These are phyloP conservation scores for Fusarium mexicanum DNA, from an alignment of 2,329 filamentous ascomycete species.

Conservation along the genomic window DNA sequence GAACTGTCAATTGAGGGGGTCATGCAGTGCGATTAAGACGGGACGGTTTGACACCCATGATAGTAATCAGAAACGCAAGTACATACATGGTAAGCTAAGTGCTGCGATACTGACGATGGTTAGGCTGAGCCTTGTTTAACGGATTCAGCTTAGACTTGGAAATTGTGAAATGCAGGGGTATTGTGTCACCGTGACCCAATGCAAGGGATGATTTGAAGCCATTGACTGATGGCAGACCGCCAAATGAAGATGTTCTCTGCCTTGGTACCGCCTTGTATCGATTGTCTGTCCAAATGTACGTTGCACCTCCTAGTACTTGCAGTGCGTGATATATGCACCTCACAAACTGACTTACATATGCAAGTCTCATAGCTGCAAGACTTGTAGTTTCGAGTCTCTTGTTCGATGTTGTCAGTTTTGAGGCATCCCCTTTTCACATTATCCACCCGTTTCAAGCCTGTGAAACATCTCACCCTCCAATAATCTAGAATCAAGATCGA, in stretches of 20 bases:
- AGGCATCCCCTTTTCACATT: conserved; percentile 5
- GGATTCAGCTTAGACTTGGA: conserved; percentile 13
- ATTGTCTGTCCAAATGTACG: not conserved
- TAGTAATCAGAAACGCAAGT: conserved; percentile 4
- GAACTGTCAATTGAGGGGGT: conserved; percentile 1
- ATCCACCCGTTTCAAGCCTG: conserved; percentile 7
- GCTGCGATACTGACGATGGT: not conserved
- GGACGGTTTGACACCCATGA: not conserved
- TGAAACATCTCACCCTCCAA: conserved; percentile 34
- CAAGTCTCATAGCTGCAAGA: conserved; percentile 9
- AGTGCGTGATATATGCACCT: conserved; percentile 12
- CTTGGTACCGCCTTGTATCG: not conserved
- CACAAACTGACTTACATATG: not conserved
- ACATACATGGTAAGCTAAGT: not conserved
- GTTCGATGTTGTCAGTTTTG: not conserved
- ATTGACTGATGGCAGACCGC: conserved; percentile 1
- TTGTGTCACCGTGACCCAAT: conserved; percentile 31
- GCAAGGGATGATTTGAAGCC: conserved; percentile 25
- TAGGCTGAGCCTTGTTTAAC: conserved; percentile 20
- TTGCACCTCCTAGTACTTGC: not conserved
- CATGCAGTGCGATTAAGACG: conserved; percentile 6
- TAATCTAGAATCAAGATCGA: conserved; percentile 25
- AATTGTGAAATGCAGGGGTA: conserved; percentile 29
- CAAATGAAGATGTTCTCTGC: not conserved
- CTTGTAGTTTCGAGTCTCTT: conserved; percentile 8